Base-by-base conservation (phyloP, 106 monocot species). In the Platanthera guangdongensis region DNA sequence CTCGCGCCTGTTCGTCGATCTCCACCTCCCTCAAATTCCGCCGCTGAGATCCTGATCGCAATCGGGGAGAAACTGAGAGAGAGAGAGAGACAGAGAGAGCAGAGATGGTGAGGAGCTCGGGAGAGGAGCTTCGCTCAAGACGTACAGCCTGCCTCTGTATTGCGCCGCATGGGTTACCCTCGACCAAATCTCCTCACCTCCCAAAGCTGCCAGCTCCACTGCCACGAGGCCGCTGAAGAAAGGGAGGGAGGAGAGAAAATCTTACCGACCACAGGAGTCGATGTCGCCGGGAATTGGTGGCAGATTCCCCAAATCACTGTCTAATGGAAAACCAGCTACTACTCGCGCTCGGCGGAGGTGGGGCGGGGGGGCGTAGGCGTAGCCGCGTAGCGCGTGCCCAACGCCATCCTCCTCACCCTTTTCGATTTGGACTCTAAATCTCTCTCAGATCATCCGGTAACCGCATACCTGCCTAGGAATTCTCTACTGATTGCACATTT, bases 351-450 rank as follows among this genome's bases (percentile, higher is more conserved):
- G 93, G 93, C 0, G 96, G 96, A 30, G 96, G 96, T 39, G 96
- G 96, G 22, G 96, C 93, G 28, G 89, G 85, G 69, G 96, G 96
- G 6, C 81, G 80, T 21, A 93, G n/a, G n/a, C n/a, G n/a, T n/a
- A n/a, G n/a, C n/a, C n/a, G 87, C 51, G 96, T n/a, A n/a, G n/a
- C n/a, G 96, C 59, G 84, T 96, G 25, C 93, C 93, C 14, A 96
- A 96, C 73, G 90, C 83, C 7, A 46, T 96, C 47, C 79, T 93
- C 8, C 72, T 96, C 51, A 78, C 93, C 46, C 73, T 51, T 7
- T 89, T 93, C 78, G 87, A 91, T 71, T 51, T 82, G 14, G 32
- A 60, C 16, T 81, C 87, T 1, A 52, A 63, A 52, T 91, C 84
- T 30, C 89, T 91, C 64, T 77, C 89, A 4, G 89, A 83, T 48